Conservation (phyloP, 2,329 filamentous ascomycete genomes). For the Aureobasidium leucospermi region DNA sequence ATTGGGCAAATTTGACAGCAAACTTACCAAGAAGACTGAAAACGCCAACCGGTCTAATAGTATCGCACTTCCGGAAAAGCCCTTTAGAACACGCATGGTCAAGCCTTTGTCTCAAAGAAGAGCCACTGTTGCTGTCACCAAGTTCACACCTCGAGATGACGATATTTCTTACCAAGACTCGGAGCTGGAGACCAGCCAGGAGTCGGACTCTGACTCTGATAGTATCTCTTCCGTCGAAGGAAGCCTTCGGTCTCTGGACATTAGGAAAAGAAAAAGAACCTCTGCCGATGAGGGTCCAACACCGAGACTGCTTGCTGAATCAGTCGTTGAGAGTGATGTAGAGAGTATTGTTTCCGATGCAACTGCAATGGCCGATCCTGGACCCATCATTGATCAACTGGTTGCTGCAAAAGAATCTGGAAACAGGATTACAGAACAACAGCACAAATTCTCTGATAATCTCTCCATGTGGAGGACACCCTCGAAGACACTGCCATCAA, state of each 20-base stretch:
- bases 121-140: neutral
- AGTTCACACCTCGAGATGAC: neutral
- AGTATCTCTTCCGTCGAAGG: neutral
- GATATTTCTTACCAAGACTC: neutral
- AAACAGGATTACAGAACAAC: neutral
- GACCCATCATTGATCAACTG: neutral
- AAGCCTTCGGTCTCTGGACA: neutral
- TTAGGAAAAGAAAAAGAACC: neutral
- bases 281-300: neutral
- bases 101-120: constrained; percentile 14
- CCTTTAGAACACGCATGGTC: neutral
- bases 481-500: neutral
- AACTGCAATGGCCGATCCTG: neutral
- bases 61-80: constrained; percentile 17
- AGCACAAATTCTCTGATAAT: neutral
- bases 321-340: constrained; percentile 4
- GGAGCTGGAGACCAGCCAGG: neutral
- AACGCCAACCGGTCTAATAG: neutral
- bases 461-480: neutral
- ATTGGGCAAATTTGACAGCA: constrained; percentile 36
- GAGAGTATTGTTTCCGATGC: constrained; percentile 3
- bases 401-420: neutral
- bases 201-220: constrained; percentile 1
- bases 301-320: neutral
- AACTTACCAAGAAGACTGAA: neutral